Evolutionary conservation across 2,329 filamentous ascomycete genomes (phyloP), one percentile per base, ranked within the genome.

Genomic region (Graphilbum ipis-grandicollis): DNA sequence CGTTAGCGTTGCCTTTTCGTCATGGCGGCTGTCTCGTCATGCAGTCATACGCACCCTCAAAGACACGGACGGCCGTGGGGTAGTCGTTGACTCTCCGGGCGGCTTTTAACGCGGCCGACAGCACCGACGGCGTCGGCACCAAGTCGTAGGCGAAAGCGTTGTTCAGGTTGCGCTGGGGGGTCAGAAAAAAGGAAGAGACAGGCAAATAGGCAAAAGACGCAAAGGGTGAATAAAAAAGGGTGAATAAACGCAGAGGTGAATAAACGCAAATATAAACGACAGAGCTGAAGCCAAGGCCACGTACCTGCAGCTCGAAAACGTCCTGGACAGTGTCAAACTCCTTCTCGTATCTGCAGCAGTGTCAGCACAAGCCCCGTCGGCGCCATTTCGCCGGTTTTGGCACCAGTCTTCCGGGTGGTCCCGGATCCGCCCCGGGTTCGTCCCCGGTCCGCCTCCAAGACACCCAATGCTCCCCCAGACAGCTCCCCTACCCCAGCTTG

Each of bases 101-200:
- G 51, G 90, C 90, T 64, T 79, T 85, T 52, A 98, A 75, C 46
- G 90, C 90, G 52, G 90, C 86, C 52, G 74, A 75, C 60, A 94
- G 73, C 56, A 98, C 90, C 50, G 82, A 75, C 46, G 88, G 77
- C 32, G 88, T 90, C 55, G 92, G 90, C 48, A 98, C 90, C 54
- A 98, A 79, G 77, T 98, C 90, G 78, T 98, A 98, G 56, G 90
- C 90, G 66, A 98, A 98, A 58, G 85, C 88, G 68, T 96, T 96
- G 78, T 96, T 96, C 55, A 93, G 71, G 68, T 93, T 93, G 62
- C 85, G 81, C 68, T 73, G 50, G 5, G 25, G 19, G 13, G 37
- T 40, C 36, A 39, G 38, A 26, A 28, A 18, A 7, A 19, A 9
- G 14, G 31, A 36, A 36, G 43, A 13, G 19, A n/a, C 18, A 23